These are phyloP conservation scores for Aspergillus sp. DNA, from an alignment of 2,329 filamentous ascomycete species.

Conservation along the genomic window DNA sequence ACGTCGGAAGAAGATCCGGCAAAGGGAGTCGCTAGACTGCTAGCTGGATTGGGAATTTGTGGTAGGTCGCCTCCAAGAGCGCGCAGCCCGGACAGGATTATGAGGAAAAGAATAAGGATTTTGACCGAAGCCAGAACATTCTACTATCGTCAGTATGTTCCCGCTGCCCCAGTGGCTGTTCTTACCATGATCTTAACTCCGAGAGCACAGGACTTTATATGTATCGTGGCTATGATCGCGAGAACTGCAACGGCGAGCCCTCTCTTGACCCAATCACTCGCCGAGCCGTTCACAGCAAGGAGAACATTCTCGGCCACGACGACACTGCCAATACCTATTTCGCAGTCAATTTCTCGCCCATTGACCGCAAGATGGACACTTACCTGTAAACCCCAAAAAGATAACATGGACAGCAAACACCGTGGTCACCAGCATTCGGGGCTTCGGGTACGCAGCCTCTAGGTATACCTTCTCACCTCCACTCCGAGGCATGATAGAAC, in stretches of 20 bases:
- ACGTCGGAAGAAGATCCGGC: slow-evolving; percentile 59
- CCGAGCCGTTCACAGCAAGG: slow-evolving; percentile 62
- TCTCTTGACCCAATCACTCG: slow-evolving; percentile 66
- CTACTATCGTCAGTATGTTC: not conserved
- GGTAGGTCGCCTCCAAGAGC: slow-evolving; percentile 60
- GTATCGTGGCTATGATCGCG: slow-evolving; percentile 64
- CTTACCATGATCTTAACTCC: slow-evolving; percentile 60
- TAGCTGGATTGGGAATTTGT: slow-evolving; percentile 59
- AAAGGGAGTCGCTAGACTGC: slow-evolving; percentile 64
- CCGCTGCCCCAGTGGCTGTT: not conserved
- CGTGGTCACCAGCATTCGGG: slow-evolving; percentile 61
- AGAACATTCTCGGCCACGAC: slow-evolving; percentile 71
- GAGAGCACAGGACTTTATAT: slow-evolving; percentile 64
- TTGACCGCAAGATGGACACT: too few species aligned
- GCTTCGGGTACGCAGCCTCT: slow-evolving; percentile 64
- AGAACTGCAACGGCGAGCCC: slow-evolving; percentile 67
- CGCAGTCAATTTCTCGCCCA: not conserved
- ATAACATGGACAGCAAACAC: slow-evolving; percentile 63
- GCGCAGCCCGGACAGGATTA: slow-evolving; percentile 62
- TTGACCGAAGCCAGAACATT: slow-evolving; percentile 67
- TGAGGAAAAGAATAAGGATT: slow-evolving; percentile 64
- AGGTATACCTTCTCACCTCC: slow-evolving; percentile 69
- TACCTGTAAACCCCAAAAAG: slow-evolving; percentile 60
- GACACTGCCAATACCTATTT: slow-evolving; percentile 59
- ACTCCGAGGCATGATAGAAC: slow-evolving; percentile 65